phyloP scores from a whole-genome alignment of 140 eudicot species.

The Cichorium intybus region DNA sequence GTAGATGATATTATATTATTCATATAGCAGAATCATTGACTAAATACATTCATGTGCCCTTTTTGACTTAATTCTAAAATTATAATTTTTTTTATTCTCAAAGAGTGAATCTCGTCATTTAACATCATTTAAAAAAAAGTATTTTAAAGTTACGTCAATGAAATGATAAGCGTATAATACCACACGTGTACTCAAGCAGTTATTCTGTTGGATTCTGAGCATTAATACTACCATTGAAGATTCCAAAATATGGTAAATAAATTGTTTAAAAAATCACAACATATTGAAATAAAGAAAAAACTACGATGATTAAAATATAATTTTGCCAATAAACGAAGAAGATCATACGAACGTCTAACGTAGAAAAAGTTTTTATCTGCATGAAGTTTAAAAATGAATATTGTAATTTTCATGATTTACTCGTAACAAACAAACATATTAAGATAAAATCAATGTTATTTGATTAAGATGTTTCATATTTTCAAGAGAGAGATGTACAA shows the following conservation, averaged over 20 bases:
- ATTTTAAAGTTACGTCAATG: neutral
- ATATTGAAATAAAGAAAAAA: neutral
- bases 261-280: neutral
- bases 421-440: constrained; percentile 9
- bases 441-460: constrained; percentile 1
- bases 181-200: neutral
- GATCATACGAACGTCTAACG: neutral
- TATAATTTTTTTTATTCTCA: neutral
- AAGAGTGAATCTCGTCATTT: neutral
- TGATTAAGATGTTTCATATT: neutral
- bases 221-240: neutral
- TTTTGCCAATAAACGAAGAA: neutral
- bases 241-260: neutral
- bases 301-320: neutral
- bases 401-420: neutral
- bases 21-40: neutral
- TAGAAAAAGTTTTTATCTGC: neutral
- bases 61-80: neutral
- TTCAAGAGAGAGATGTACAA: constrained; percentile 13
- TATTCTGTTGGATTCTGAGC: neutral
- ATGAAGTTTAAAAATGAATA: neutral
- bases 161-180: neutral
- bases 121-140: neutral
- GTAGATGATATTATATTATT: neutral
- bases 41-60: neutral